Evolutionary conservation across 352 stramenopile genomes (phyloP), one percentile per base, ranked within the genome.

Genomic region (Pythium dissotocum): DNA sequence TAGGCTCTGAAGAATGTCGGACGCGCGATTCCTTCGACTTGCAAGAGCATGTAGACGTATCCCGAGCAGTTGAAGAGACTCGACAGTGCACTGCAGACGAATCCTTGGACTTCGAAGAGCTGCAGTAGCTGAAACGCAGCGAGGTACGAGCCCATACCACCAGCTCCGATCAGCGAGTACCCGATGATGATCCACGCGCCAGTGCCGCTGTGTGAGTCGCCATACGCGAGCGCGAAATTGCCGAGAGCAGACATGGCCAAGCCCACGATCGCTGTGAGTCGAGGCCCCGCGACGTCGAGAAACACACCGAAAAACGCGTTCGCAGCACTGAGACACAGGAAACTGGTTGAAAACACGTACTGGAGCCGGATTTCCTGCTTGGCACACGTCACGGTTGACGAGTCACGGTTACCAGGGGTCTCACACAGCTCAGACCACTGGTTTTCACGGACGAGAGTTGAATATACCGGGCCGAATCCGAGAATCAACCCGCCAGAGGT

Each of bases 51-150:
- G 66, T 92, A 94, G n/a, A 94, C 65, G 58, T 93, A 94, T 2
- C 87, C 85, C 4, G 85, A 94, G 28, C 85, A 91, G 54, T 94
- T 94, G 63, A 94, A 94, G 46, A 94, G 67, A 46, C 87, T 94
- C 18, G 87, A 93, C 18, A 93, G 67, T n/a, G 79, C 86, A 44
- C 84, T 93, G 69, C 84, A 94, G 38, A 92, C 83, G 24, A 92
- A 74, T 0, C 85, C 87, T 76, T 94, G 87, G 1, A 84, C 78
- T 58, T 88, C 73, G 55, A 87, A 94, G 4, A 94, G 69, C 61
- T 93, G 83, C 5, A 93, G 71, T n/a, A 94, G 76, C 71, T 94
- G 87, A 58, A 94, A 92, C 1, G 85, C 81, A 1, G 84, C 82
- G 60, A 94, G 57, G 68, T 90, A 93, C n/a, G 82, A 79, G 16